Evolutionary conservation across 257 asterid genomes (phyloP).

Genomic region (Anisodus tanguticus): DNA sequence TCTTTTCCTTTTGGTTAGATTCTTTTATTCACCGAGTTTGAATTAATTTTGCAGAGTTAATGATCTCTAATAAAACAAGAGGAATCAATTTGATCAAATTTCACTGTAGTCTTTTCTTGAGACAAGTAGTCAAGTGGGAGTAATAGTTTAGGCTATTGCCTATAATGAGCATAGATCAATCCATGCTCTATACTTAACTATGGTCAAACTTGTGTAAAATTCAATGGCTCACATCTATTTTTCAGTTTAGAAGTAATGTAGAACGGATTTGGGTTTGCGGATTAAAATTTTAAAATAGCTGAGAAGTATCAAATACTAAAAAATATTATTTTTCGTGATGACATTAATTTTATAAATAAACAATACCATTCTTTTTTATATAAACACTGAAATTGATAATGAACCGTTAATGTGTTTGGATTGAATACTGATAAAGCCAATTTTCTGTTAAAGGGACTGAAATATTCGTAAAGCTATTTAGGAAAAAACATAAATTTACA

Average conservation of each 20-base stretch:
- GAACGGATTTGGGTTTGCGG: background rate
- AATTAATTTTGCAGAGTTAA: background rate
- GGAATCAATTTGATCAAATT: constrained; percentile 36
- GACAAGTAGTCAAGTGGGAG: background rate
- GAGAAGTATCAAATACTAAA: background rate
- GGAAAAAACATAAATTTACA: background rate
- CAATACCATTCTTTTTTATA: background rate
- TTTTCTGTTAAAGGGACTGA: background rate
- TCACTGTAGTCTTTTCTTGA: constrained; percentile 55
- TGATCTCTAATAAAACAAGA: constrained; percentile 6
- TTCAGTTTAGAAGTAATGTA: background rate
- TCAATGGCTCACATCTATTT: background rate
- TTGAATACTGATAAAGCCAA: too few species aligned
- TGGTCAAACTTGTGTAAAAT: constrained; percentile 1
- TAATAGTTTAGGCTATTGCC: background rate
- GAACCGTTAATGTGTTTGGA: background rate
- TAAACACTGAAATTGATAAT: background rate
- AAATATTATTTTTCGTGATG: too few species aligned
- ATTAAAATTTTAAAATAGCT: background rate
- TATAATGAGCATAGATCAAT: background rate
- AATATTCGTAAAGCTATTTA: background rate
- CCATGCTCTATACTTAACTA: background rate
- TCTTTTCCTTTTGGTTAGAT: background rate
- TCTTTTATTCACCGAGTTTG: constrained; percentile 10
- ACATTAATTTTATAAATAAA: background rate